Conservation (phyloP, 805 yeast species). For the Pichia scutulata region DNA sequence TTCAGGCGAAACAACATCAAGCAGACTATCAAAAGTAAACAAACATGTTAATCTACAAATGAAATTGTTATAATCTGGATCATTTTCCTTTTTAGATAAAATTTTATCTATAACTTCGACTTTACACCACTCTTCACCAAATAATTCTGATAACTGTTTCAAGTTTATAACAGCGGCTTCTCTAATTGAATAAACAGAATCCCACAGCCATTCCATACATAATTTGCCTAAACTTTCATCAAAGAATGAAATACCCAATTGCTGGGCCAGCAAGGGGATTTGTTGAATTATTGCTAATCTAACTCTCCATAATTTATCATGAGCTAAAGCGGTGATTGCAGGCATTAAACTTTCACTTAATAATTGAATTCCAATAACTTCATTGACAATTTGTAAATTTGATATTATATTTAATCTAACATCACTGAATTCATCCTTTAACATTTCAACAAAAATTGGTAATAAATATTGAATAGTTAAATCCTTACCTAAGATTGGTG, state of each 20-base stretch:
- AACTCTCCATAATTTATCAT: constrained; percentile 96
- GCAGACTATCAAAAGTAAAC: constrained; percentile 76
- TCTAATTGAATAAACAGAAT: constrained; percentile 90
- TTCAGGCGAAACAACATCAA: constrained; percentile 57
- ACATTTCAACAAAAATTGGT: constrained; percentile 87
- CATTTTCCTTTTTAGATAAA: constrained; percentile 34
- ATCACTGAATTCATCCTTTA: constrained; percentile 94
- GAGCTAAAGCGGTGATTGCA: constrained; percentile 92
- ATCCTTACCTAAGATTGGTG: constrained; percentile 80
- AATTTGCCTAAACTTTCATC: constrained; percentile 85
- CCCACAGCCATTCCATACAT: constrained; percentile 98
- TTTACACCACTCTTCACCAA: constrained; percentile 93
- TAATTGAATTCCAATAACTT: constrained; percentile 85
- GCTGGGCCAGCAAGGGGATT: constrained; percentile 89
- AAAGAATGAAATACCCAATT: constrained; percentile 87
- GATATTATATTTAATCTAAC: constrained; percentile 92
- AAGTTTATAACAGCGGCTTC: constrained; percentile 90
- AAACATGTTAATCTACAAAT: constrained; percentile 88
- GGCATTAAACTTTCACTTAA: constrained; percentile 85
- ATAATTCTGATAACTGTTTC: constrained; percentile 70
- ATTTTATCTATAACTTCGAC: constrained; percentile 73
- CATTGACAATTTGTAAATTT: constrained; percentile 84
- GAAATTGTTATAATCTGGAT: constrained; percentile 49
- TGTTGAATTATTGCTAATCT: constrained; percentile 94
- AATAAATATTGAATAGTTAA: constrained; percentile 72